A percentile compares a stretch with the other conserved stretches of the same genome.
These are phyloP conservation scores for Mycena vitilis DNA, from an alignment of 768 basidiomycete genomes.

Conservation along the genomic window DNA sequence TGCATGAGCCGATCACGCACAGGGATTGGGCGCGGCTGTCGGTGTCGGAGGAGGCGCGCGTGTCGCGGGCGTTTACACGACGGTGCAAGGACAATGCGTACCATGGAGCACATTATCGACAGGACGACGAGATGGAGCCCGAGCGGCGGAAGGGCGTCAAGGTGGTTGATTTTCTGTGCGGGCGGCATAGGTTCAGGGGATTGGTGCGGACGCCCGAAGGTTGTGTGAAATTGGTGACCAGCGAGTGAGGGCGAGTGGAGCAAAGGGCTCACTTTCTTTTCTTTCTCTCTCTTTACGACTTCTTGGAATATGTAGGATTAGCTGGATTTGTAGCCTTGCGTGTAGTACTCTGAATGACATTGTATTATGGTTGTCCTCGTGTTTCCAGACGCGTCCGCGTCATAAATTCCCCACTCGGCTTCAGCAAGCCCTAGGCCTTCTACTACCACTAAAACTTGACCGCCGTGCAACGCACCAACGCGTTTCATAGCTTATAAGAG, in stretches of 20 bases:
- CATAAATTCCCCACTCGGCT: no score
- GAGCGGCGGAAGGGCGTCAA: slow-evolving; percentile 65
- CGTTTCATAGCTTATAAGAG: slow-evolving; percentile 77
- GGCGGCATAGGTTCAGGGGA: slow-evolving; percentile 61
- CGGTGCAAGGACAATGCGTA: slow-evolving; percentile 48
- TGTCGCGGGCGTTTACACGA: slow-evolving; percentile 52
- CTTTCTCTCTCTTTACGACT: not conserved
- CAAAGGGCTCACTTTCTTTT: no score
- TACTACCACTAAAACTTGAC: no score
- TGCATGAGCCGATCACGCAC: slow-evolving; percentile 59
- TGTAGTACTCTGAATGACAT: not conserved
- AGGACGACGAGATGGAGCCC: slow-evolving; percentile 40
- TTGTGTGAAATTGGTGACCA: slow-evolving; percentile 48
- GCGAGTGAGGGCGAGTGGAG: not conserved
- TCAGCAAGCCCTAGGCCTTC: no score
- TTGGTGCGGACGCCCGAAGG: slow-evolving; percentile 54
- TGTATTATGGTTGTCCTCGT: not conserved
- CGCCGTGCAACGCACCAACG: slow-evolving; percentile 69
- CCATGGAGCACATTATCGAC: slow-evolving; percentile 6
- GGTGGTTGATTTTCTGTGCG: slow-evolving; percentile 68
- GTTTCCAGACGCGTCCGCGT: no score
- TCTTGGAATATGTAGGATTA: slow-evolving; percentile 3
- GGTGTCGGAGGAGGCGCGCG: slow-evolving; percentile 42
- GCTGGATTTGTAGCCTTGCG: not conserved
- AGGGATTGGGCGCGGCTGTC: slow-evolving; percentile 51